Percentiles rank a stretch among this genome's conserved stretches.
phyloP scores from a whole-genome alignment of 1,139 yeast species.

The Blastobotrys buckinghamii region DNA sequence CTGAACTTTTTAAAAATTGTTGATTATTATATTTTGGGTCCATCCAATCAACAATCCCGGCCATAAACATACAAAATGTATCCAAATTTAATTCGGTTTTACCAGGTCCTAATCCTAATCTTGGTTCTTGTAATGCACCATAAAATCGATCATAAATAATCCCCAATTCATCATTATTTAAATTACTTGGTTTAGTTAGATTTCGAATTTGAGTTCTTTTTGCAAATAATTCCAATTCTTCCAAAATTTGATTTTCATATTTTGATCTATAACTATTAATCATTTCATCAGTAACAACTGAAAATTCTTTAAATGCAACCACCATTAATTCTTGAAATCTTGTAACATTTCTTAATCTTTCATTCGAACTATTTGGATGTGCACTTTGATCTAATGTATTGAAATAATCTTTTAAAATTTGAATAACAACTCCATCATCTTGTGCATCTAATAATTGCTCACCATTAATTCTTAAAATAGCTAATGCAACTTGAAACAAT shows the following conservation, averaged over 20 bases:
- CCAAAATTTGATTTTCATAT: slow-evolving; percentile 71
- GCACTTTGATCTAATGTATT: slow-evolving; percentile 72
- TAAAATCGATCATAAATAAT: slow-evolving; percentile 82
- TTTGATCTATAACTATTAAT: slow-evolving; percentile 64
- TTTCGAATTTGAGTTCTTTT: slow-evolving; percentile 88
- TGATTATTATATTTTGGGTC: slow-evolving; percentile 27
- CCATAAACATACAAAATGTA: slow-evolving; percentile 66
- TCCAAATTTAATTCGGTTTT: slow-evolving; percentile 61
- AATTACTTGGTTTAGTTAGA: slow-evolving; percentile 63
- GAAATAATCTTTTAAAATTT: slow-evolving; percentile 78
- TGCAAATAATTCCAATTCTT: slow-evolving; percentile 82
- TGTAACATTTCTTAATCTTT: slow-evolving; percentile 60
- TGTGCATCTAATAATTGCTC: slow-evolving; percentile 71
- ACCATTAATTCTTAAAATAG: slow-evolving; percentile 79
- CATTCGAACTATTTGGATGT: slow-evolving; percentile 65
- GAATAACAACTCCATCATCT: slow-evolving; percentile 91
- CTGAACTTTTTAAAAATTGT: slow-evolving; percentile 15
- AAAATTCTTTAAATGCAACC: slow-evolving; percentile 87
- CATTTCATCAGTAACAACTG: slow-evolving; percentile 68
- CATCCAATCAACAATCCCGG: slow-evolving; percentile 76
- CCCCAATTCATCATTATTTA: slow-evolving; percentile 54
- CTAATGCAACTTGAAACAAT: slow-evolving; percentile 88
- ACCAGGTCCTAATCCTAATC: slow-evolving; percentile 51
- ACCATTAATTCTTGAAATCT: slow-evolving; percentile 87
- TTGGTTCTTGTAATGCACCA: slow-evolving; percentile 64